These are phyloP conservation scores for Carex arenaria DNA, from an alignment of 202 grass and related monocot genomes.

Conservation along the genomic window DNA sequence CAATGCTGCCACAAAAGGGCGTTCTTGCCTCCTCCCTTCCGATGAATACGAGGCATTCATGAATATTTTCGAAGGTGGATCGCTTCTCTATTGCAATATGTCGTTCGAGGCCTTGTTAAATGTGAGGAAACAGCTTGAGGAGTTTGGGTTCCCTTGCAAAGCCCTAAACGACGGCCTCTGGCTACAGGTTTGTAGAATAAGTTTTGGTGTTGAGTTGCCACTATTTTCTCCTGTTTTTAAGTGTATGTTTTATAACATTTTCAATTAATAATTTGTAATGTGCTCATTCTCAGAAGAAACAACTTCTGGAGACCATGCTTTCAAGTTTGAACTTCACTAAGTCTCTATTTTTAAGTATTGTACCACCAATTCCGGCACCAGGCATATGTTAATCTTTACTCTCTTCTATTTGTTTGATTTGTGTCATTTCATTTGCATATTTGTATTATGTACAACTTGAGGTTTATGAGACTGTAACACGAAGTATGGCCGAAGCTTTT, in stretches of 20 bases:
- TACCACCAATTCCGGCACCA: neutral
- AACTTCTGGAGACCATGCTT: neutral
- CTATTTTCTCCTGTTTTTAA: neutral
- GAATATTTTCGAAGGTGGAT: constrained; percentile 96
- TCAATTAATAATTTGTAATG: neutral
- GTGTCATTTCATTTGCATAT: neutral
- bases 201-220: constrained; percentile 7
- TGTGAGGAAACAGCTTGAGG: constrained; percentile 93
- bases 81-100: constrained; percentile 98
- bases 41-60: constrained; percentile 92
- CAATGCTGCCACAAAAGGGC: constrained; percentile 27
- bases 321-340: neutral
- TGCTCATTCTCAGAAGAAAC: neutral
- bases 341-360: neutral
- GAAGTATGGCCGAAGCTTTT: neutral
- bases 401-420: neutral
- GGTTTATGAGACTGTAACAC: neutral
- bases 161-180: constrained; percentile 95
- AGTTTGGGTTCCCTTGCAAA: constrained; percentile 97
- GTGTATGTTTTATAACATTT: neutral
- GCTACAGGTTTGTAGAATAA: constrained; percentile 64
- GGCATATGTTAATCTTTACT: neutral
- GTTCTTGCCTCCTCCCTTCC: constrained; percentile 47
- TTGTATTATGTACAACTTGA: neutral
- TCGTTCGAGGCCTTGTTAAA: constrained; percentile 87